Evolutionary conservation across 805 yeast genomes (phyloP).

Genomic region (Hanseniaspora hatyaiensis): DNA sequence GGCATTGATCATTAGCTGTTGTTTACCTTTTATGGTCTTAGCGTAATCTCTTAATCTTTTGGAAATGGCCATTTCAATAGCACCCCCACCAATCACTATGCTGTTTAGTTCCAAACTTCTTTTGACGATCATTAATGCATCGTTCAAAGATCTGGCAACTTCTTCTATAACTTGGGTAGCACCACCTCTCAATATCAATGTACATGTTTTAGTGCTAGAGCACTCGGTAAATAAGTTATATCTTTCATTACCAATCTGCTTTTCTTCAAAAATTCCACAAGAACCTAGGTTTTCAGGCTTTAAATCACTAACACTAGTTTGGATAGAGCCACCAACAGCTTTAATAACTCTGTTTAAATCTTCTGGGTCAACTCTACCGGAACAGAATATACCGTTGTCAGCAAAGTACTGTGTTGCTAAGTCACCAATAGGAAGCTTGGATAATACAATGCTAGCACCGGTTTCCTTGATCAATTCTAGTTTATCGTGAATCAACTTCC

Average conservation of each 20-base stretch:
- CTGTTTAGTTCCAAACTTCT: constrained; percentile 77
- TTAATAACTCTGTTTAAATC: constrained; percentile 85
- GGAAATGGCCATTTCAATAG: constrained; percentile 94
- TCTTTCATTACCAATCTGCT: constrained; percentile 91
- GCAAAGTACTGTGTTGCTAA: constrained; percentile 98
- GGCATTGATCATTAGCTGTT: constrained; percentile 82
- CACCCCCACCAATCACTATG: constrained; percentile 98
- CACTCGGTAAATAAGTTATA: constrained; percentile 88
- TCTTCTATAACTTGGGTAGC: constrained; percentile 97
- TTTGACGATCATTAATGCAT: constrained; percentile 96
- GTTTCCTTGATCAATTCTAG: constrained; percentile 68
- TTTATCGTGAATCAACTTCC: constrained; percentile 84
- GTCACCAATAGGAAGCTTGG: constrained; percentile 94
- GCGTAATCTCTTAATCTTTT: constrained; percentile 78
- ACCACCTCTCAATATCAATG: constrained; percentile 88
- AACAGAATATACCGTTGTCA: constrained; percentile 90
- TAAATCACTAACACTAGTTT: constrained; percentile 65
- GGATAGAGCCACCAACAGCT: constrained; percentile 89
- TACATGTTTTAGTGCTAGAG: constrained; percentile 85
- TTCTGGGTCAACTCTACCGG: constrained; percentile 81
- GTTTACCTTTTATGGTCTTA: constrained; percentile 84
- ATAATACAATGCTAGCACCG: constrained; percentile 86
- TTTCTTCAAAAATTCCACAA: constrained; percentile 78
- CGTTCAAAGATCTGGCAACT: constrained; percentile 93
- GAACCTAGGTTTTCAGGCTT: constrained; percentile 65